These are phyloP conservation scores for Phanerochaete sordida DNA, from an alignment of 768 basidiomycete genomes.

Conservation along the genomic window DNA sequence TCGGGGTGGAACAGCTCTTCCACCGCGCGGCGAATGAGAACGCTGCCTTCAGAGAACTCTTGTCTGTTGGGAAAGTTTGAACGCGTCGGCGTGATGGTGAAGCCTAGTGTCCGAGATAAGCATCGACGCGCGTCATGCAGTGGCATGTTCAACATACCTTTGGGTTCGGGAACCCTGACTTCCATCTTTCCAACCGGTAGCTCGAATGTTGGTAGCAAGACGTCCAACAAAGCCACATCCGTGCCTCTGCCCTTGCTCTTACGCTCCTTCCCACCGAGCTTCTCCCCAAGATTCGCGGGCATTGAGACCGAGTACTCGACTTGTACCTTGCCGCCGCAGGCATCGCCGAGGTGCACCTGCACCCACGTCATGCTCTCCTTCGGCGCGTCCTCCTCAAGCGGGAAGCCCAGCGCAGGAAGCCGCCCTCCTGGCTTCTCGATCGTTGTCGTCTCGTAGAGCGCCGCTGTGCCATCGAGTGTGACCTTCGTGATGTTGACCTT, in stretches of 20 bases:
- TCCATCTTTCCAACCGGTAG: conserved; percentile 67
- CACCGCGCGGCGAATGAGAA: conserved; percentile 53
- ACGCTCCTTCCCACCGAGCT: conserved; percentile 12
- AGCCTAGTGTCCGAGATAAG: conserved; percentile 24
- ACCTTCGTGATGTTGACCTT: conserved; percentile 54
- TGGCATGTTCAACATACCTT: conserved; percentile 42
- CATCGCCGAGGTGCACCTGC: conserved; percentile 51
- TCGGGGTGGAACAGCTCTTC: conserved; percentile 58
- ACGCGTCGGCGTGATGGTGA: conserved; percentile 39
- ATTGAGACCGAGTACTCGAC: conserved; percentile 60
- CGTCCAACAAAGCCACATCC: conserved; percentile 28
- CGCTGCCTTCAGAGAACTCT: conserved; percentile 34
- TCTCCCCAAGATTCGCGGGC: conserved; percentile 2
- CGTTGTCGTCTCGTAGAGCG: conserved; percentile 52
- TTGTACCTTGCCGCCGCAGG: conserved; percentile 51
- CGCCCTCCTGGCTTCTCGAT: conserved; percentile 34
- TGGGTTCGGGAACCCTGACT: conserved; percentile 49
- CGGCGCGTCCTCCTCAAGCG: conserved; percentile 47
- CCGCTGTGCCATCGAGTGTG: conserved; percentile 63
- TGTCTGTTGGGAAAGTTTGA: conserved; percentile 60
- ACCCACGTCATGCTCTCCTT: conserved; percentile 68
- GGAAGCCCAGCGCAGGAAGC: conserved; percentile 29
- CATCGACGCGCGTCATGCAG: neutral
- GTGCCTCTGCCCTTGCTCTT: conserved; percentile 35
- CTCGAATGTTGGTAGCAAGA: conserved; percentile 69